Percentiles rank a stretch among this genome's conserved stretches.
Evolutionary conservation across 2,329 filamentous ascomycete species (phyloP).

Genomic region (Fonsecaea multimorphosa): DNA sequence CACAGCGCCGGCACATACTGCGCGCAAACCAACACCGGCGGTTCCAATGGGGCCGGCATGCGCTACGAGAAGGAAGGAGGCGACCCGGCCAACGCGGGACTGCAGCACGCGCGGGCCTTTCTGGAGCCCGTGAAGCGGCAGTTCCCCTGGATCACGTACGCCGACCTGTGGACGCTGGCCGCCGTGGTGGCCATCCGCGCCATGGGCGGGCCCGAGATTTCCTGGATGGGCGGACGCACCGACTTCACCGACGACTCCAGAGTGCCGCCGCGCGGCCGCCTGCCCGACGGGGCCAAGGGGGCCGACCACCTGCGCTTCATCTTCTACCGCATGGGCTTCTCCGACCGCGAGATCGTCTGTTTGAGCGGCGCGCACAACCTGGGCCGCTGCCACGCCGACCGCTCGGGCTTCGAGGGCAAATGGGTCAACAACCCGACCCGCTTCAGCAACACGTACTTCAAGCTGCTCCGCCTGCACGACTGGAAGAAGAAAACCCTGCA

Average conservation of each 20-base stretch:
- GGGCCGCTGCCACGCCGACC: slow-evolving; percentile 62
- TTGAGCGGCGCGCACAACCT: slow-evolving; percentile 63
- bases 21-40: slow-evolving; percentile 64
- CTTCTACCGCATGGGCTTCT: slow-evolving; percentile 67
- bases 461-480: slow-evolving; percentile 57
- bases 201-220: slow-evolving; percentile 65
- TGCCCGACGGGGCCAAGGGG: slow-evolving; percentile 62
- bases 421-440: slow-evolving; percentile 66
- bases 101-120: slow-evolving; percentile 68
- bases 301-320: slow-evolving; percentile 62
- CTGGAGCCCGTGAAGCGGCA: slow-evolving; percentile 66
- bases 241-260: slow-evolving; percentile 68
- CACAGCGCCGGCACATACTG: slow-evolving; percentile 70
- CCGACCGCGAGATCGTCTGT: slow-evolving; percentile 66
- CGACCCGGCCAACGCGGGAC: slow-evolving; percentile 69
- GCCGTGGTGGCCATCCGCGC: slow-evolving; percentile 64
- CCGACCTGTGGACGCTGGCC: slow-evolving; percentile 69
- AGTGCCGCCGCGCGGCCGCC: slow-evolving; percentile 63
- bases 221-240: slow-evolving; percentile 65
- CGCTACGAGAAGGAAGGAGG: slow-evolving; percentile 68
- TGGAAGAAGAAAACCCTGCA: slow-evolving; percentile 62
- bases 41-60: slow-evolving; percentile 70
- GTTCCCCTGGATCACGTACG: slow-evolving; percentile 69
- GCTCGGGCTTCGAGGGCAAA: slow-evolving; percentile 63
- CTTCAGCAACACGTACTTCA: slow-evolving; percentile 65